Evolutionary conservation across 352 stramenopile genomes (phyloP), one percentile per base, ranked within the genome.

Genomic region (Phytophthora vignae): DNA sequence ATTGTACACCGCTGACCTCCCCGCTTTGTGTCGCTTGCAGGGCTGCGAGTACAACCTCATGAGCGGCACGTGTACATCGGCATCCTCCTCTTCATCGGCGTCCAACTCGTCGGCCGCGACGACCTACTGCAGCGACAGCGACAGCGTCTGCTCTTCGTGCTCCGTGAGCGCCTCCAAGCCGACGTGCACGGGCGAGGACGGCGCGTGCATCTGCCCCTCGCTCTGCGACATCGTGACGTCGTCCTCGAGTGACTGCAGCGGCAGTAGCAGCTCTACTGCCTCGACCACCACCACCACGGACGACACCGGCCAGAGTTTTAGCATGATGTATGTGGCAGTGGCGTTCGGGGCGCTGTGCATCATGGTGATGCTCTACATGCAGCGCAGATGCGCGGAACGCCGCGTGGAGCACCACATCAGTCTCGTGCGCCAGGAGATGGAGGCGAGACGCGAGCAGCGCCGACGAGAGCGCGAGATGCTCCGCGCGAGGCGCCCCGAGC

Each of bases 21-120:
- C n/a, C 19, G 22, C 40, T 25, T 27, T 4, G 4, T 53, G 3
- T 36, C 42, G 27, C 9, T 46, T 55, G 21, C 60, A 77, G 71
- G 71, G 73, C 46, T 87, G 80, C 36, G 65, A 76, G 49, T 87
- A 81, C 44, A 72, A 84, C 54, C 40, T 82, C 38, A 57, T 79
- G 55, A 57, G 68, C 27, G 62, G 50, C 9, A 75, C 64, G 5
- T 87, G 80, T 60, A 64, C 62, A 12, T 50, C 54, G 5, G 25
- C 27, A 0, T 31, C 27, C 27, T 25, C 38, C 10, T 46, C 38
- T 7, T 12, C 53, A 2, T n/a, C 55, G 9, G 29, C 60, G 1
- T 62, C 71, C 49, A 78, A 74, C 57, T 22, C 59, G 33, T 67
- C 64, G 15, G 10, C 63, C 2, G 44, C 14, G 10, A 67, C 66